phyloP scores from a whole-genome alignment of 2,329 filamentous ascomycete species.

The Monosporascus sp. region DNA sequence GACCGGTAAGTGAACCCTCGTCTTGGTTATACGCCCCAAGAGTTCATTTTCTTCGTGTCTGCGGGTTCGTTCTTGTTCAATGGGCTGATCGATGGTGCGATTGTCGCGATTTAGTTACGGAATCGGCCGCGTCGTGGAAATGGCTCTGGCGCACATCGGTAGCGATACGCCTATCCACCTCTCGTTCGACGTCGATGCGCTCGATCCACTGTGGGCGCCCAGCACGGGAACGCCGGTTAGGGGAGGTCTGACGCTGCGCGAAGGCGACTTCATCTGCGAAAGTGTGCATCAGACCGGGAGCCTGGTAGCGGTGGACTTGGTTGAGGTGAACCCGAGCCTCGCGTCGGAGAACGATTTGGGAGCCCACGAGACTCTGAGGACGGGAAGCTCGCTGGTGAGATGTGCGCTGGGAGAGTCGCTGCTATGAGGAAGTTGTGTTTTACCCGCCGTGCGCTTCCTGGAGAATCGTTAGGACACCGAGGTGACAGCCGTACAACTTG shows the following conservation, averaged over 20 bases:
- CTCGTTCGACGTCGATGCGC: constrained; percentile 93
- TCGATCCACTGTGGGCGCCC: constrained; percentile 94
- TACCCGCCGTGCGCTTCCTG: too few species aligned
- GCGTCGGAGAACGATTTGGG: constrained; percentile 56
- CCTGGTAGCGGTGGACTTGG: constrained; percentile 74
- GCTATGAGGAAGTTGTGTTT: constrained; percentile 33
- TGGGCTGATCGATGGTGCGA: too few species aligned
- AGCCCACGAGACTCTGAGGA: constrained; percentile 80
- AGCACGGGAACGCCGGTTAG: constrained; percentile 93
- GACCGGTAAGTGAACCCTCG: constrained; percentile 58
- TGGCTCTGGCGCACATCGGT: constrained; percentile 96
- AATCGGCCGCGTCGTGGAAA: constrained; percentile 93
- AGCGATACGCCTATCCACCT: constrained; percentile 93
- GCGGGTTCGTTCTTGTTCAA: too few species aligned
- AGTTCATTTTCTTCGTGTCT: too few species aligned
- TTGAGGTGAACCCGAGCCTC: constrained; percentile 74
- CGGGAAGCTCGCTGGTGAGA: constrained; percentile 84
- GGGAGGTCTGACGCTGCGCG: constrained; percentile 85
- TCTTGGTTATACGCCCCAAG: too few species aligned
- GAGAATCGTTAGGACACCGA: too few species aligned
- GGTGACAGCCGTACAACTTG: too few species aligned
- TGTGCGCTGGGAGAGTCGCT: constrained; percentile 91
- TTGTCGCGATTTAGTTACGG: constrained; percentile 57
- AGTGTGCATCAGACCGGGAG: constrained; percentile 75
- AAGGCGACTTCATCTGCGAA: constrained; percentile 96